phyloP scores from a whole-genome alignment of 2,329 filamentous ascomycete genomes.

The Paecilomyces sp. region DNA sequence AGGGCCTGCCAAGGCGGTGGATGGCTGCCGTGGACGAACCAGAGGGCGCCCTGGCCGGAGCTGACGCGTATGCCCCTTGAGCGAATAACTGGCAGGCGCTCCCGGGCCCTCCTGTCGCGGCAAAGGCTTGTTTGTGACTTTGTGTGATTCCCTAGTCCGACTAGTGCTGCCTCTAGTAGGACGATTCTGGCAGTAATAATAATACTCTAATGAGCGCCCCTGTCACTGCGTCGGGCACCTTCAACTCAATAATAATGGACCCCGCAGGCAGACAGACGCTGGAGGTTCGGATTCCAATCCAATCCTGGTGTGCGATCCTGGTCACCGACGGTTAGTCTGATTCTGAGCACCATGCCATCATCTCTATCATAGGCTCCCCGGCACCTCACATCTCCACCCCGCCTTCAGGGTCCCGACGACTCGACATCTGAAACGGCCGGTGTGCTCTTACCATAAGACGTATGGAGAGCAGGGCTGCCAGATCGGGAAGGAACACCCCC shows the following conservation, averaged over 20 bases:
- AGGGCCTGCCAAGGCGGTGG: neutral
- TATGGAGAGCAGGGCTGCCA: neutral
- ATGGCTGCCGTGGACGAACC: neutral
- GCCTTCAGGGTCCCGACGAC: constrained; percentile 26
- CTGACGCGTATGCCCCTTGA: neutral
- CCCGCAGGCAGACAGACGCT: constrained; percentile 6
- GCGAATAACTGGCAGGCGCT: neutral
- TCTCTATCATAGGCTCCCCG: no score
- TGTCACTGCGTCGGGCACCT: neutral
- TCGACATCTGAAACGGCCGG: constrained; percentile 21
- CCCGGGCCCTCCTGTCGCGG: neutral
- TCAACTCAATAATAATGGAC: neutral
- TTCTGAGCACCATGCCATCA: no score
- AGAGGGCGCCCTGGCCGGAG: neutral
- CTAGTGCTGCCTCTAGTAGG: neutral
- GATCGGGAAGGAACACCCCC: neutral
- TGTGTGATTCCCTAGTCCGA: neutral
- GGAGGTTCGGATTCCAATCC: neutral
- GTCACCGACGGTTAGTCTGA: neutral
- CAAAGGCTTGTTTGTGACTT: neutral
- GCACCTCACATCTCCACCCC: constrained; percentile 4
- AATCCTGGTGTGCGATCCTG: constrained; percentile 28
- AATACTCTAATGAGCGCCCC: no score
- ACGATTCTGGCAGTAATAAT: no score
- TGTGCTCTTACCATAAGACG: neutral